phyloP scores from a whole-genome alignment of 371 early-diverging fungal species.

The Umbelopsis sp. region DNA sequence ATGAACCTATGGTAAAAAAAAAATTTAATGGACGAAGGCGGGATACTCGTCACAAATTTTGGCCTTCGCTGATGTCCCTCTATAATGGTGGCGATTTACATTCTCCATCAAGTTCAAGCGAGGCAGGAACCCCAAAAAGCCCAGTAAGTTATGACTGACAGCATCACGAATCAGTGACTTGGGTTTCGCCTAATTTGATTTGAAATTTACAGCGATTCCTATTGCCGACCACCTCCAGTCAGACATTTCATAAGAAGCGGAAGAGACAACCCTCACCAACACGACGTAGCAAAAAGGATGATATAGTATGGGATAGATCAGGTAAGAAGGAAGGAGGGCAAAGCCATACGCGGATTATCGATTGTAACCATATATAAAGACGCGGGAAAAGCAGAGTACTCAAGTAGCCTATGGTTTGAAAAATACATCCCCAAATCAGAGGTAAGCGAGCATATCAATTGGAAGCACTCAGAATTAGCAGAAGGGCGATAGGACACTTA shows the following conservation, averaged over 20 bases:
- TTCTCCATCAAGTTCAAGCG: constrained; percentile 10
- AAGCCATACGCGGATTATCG: not conserved
- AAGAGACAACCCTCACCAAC: constrained; percentile 10
- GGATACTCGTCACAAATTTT: not conserved
- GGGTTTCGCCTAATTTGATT: too few species aligned
- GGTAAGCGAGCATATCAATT: constrained; percentile 21
- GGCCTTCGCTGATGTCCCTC: constrained; percentile 2
- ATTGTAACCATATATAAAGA: not conserved
- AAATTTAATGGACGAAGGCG: too few species aligned
- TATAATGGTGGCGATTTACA: constrained; percentile 15
- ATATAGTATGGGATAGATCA: not conserved
- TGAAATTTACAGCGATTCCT: constrained; percentile 1
- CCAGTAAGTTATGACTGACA: not conserved
- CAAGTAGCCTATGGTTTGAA: constrained; percentile 36
- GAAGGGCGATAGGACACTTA: not conserved
- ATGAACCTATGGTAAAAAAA: too few species aligned
- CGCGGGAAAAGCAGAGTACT: not conserved
- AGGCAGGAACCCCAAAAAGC: constrained; percentile 10
- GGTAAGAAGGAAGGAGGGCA: not conserved
- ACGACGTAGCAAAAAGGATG: not conserved
- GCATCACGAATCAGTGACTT: not conserved
- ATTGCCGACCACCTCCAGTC: not conserved
- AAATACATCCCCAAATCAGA: constrained; percentile 31
- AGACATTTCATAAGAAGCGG: constrained; percentile 15
- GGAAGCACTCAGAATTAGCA: not conserved